Evolutionary conservation across 2,329 filamentous ascomycete species (phyloP), one percentile per base, ranked within the genome.

Genomic region (Pezicula carpinea): DNA sequence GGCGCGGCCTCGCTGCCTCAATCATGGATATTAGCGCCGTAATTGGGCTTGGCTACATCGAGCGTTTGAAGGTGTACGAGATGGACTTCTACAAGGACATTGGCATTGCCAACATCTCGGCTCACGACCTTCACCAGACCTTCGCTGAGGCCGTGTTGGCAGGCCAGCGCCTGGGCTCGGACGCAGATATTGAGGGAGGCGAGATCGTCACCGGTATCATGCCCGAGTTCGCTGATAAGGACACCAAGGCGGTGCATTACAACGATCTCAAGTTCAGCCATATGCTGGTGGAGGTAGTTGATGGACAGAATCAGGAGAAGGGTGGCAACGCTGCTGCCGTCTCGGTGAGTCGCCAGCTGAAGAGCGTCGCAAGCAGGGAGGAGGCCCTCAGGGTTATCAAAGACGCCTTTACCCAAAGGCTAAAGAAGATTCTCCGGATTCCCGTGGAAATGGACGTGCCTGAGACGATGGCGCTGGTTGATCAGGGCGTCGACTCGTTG

Each of bases 101-200:
- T 5, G 19, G 15, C 5, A 19, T 18, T 15, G 14, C 11, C 6
- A 18, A 8, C 36, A 34, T 34, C 5, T 23, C 39, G 6, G 70
- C 71, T 49, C 47, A 51, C 6, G 69, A 72, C 21, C 55, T 72
- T 6, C 67, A 71, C 45, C 59, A 67, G 10, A 45, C 66, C 13
- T 68, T 74, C 42, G 66, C 68, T 1, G 68, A 74, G 47, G 66
- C 64, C 0, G 63, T 74, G 5, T 32, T 64, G 1, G 61, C 62
- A 17, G 64, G 68, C 19, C 57, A 43, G 5, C n/a, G n/a, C n/a
- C n/a, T n/a, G n/a, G n/a, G n/a, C n/a, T n/a, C n/a, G n/a, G n/a
- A n/a, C n/a, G 60, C 61, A 1, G 50, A 57, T 7, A 57, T 49
- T 8, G 36, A 14, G 7, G 6, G 7, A 18, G 5, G 19, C 13